phyloP scores from a whole-genome alignment of 2,329 filamentous ascomycete species.

The Ophiostoma novo-ulmi region DNA sequence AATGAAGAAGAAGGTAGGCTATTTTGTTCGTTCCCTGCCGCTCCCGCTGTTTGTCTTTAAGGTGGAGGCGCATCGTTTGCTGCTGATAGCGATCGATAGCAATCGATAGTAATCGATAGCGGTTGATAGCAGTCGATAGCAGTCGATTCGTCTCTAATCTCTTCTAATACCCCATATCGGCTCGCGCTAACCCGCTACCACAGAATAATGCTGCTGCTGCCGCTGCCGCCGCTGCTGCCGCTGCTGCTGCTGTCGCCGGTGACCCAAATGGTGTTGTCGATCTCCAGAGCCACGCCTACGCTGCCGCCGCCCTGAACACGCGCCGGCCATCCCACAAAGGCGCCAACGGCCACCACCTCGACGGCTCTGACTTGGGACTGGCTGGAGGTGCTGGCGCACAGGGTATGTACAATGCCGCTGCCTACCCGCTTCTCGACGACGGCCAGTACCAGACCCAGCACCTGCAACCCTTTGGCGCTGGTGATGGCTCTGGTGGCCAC shows the following conservation, averaged over 20 bases:
- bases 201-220: conserved; percentile 25
- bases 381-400: not conserved
- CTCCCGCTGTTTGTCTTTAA: conserved; percentile 18
- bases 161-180: conserved; percentile 4
- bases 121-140: not conserved
- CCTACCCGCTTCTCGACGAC: conserved; percentile 70
- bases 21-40: conserved; percentile 6
- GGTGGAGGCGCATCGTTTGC: not conserved
- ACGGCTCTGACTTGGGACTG: conserved; percentile 68
- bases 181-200: conserved; percentile 2
- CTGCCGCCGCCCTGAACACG: conserved; percentile 47
- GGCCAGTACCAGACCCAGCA: conserved; percentile 59
- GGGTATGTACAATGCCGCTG: conserved; percentile 57
- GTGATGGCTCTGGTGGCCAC: conserved; percentile 38
- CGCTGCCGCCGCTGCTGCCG: conserved; percentile 24
- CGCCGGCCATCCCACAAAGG: conserved; percentile 65
- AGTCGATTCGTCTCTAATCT: not conserved
- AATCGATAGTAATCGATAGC: not conserved
- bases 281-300: conserved; percentile 47
- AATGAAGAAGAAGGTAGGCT: conserved; percentile 74
- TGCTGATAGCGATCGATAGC: conserved; percentile 10
- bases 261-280: conserved; percentile 56
- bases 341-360: conserved; percentile 62
- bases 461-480: conserved; percentile 47
- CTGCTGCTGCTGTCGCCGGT: conserved; percentile 32